Evolutionary conservation across 495 filamentous ascomycete species (phyloP), one percentile per base, ranked within the genome.

Genomic region (Trichocladium uniseriatum): DNA sequence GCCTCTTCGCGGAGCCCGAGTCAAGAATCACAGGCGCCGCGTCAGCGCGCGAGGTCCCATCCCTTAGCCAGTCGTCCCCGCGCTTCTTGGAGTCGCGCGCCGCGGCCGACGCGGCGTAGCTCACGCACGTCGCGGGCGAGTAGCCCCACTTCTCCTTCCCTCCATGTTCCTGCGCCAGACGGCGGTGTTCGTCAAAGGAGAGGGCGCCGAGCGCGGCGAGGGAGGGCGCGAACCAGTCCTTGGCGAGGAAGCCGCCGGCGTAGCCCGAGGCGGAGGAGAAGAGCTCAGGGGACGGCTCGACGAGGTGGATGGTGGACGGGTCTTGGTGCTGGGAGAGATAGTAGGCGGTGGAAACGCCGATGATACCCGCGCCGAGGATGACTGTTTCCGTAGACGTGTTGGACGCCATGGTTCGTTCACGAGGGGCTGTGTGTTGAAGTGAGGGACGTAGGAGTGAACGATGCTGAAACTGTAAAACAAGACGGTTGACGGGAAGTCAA

Each of bases 351-450:
- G 83, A 83, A 39, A 78, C 63, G 50, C 84, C 84, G 34, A 92
- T 87, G 63, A 92, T 89, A 43, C 87, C 86, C 42, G 78, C 77
- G 41, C 87, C 87, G 39, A 92, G 63, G 49, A 91, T 89, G 27
- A 89, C 77, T 16, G 81, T 89, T 32, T 35, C 7, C 10, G 59
- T 56, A 29, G 61, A 28, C 65, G 66, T 70, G n/a, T n/a, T n/a
- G 40, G 35, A 3, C 24, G 24, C 24, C 24, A 8, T 3, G 8
- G 24, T 27, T 27, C 24, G 24, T 27, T 52, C 10, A 9, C 18
- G 28, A 15, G 6, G 27, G 10, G 39, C 11, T 20, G 9, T 13
- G 22, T 7, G 37, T 21, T 15, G 10, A 29, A 14, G 28, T 1
- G 5, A 3, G 14, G 35, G 13, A 22, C 29, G 19, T 43, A n/a